Percentiles rank a stretch among this genome's conserved stretches.
These are phyloP conservation scores for Nicotiana paniculata DNA, from an alignment of 257 asterid species.

Conservation along the genomic window DNA sequence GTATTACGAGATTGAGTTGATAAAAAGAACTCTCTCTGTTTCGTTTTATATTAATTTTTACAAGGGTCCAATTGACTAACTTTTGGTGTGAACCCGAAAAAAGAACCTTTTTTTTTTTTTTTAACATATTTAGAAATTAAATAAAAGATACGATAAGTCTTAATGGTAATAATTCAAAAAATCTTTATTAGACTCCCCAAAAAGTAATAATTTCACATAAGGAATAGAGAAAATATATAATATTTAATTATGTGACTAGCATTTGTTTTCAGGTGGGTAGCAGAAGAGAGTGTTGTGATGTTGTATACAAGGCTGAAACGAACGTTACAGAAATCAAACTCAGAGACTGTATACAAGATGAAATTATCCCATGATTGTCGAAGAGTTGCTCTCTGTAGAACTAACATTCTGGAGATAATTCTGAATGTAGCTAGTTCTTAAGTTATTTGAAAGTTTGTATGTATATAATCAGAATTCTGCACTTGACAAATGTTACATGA, in stretches of 20 bases:
- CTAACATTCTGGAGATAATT: background rate
- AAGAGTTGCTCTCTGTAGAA: background rate
- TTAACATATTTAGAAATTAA: too few species aligned
- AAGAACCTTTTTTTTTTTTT: too few species aligned
- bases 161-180: too few species aligned
- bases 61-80: too few species aligned
- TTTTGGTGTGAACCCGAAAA: too few species aligned
- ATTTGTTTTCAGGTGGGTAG: conserved; percentile 16
- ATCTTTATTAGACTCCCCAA: too few species aligned
- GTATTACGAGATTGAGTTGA: background rate
- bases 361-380: background rate
- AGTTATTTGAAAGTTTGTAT: background rate
- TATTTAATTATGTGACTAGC: background rate
- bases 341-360: conserved; percentile 5
- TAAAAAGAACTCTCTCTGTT: too few species aligned
- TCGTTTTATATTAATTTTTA: too few species aligned
- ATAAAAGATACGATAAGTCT: too few species aligned
- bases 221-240: too few species aligned
- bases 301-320: conserved; percentile 13
- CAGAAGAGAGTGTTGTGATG: conserved; percentile 36
- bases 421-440: background rate
- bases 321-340: conserved; percentile 22
- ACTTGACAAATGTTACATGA: background rate
- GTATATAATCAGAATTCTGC: background rate
- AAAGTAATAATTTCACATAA: too few species aligned